Conservation (phyloP, 352 stramenopile species). For the Phytophthora boehmeriae region DNA sequence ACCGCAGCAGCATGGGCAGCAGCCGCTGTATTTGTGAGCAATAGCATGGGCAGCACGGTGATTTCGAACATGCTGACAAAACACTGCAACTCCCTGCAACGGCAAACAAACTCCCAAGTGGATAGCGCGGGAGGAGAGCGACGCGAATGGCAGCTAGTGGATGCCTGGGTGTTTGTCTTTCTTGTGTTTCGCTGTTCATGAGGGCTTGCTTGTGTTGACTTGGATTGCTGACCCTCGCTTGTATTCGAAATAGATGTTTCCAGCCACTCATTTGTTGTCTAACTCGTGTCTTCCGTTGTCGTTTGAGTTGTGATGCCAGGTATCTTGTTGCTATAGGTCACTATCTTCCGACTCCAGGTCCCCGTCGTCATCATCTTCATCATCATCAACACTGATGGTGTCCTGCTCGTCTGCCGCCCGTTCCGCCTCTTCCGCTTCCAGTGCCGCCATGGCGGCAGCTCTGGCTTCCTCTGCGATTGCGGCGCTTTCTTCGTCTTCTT, state of each 20-base stretch:
- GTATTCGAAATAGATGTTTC: conserved; percentile 43
- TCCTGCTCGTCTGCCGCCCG: conserved; percentile 35
- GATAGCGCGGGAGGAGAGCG: neutral
- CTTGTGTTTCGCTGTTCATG: conserved; percentile 7
- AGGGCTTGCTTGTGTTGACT: conserved; percentile 16
- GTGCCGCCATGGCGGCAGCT: conserved; percentile 36
- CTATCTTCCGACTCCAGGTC: conserved; percentile 61
- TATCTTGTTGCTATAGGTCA: conserved; percentile 44
- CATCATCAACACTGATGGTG: conserved; percentile 50
- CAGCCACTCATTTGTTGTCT: conserved; percentile 19
- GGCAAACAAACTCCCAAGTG: neutral
- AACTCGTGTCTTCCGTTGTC: conserved; percentile 7
- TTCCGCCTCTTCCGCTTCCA: conserved; percentile 36
- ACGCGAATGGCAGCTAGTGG: conserved; percentile 9
- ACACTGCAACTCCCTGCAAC: conserved; percentile 1
- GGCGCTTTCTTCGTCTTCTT: conserved; percentile 27
- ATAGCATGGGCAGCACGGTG: conserved; percentile 20
- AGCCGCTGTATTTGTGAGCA: conserved; percentile 37
- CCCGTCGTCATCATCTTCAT: conserved; percentile 29
- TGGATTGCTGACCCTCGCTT: conserved; percentile 23
- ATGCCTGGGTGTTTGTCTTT: conserved; percentile 5
- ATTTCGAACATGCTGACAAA: conserved; percentile 14
- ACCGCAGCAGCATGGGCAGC: conserved; percentile 24
- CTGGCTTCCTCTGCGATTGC: conserved; percentile 25
- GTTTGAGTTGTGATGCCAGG: conserved; percentile 1